Base-by-base conservation (phyloP, 495 filamentous ascomycete species). In the Aspergillus carlsbadensis region DNA sequence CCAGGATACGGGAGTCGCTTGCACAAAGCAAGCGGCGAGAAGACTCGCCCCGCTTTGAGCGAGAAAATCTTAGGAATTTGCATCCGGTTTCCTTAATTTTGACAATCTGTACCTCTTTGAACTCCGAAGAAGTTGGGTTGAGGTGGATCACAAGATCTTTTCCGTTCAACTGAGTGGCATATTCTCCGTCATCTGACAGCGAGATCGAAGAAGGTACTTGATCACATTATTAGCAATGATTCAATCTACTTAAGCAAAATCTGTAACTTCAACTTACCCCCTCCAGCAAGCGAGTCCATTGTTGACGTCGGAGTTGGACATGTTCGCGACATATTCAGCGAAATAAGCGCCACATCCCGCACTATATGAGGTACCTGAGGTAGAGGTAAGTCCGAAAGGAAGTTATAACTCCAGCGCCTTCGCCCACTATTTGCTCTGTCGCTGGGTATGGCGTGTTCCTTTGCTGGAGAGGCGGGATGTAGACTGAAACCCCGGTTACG, bases 101-200 rank as follows among this genome's bases (percentile, higher is more conserved):
- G 55, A 68, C 59, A 17, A 70, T 54, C 18, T 76, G 68, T 17
- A 71, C 57, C 39, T 74, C 66, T 55, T 67, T 64, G 53, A 65
- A 64, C 7, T 71, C 68, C 14, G 72, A 59, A 44, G 61, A 53
- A 13, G 65, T 58, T 29, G 64, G 59, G 43, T 70, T 63, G 13
- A 73, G 69, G 39, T 75, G 72, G 13, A 77, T 50, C 18, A 71
- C 35, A n/a, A 77, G 54, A 18, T 73, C 70, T 51, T 73, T 78
- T 2, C 64, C 69, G 48, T 58, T 65, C 6, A 72, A 13, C 14
- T 71, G 74, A 20, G 66, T 61, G 50, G 65, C 69, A 57, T 69
- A 72, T 15, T 67, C 47, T 1, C 74, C 74, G 55, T 75, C 72
- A 31, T 75, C 69, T 33, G 73, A 69, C 0, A 74, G 21, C 1